These are phyloP conservation scores for Leccinellum luteum DNA, from an alignment of 768 basidiomycete genomes.

Conservation along the genomic window DNA sequence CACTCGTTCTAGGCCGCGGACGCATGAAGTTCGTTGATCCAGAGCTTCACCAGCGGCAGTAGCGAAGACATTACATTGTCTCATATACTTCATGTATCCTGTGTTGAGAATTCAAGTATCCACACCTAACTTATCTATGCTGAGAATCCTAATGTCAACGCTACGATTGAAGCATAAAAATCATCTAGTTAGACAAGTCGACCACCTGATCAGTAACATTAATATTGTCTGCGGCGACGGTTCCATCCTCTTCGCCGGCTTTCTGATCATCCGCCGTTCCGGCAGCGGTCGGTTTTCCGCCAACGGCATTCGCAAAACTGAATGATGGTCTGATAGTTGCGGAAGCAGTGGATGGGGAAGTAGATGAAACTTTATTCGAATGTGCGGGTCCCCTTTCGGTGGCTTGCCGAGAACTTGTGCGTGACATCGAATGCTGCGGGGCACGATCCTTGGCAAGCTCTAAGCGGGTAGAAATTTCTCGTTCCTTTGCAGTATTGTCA, in stretches of 20 bases:
- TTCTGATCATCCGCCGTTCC: constrained; percentile 19
- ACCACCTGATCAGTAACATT: constrained; percentile 13
- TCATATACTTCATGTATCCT: constrained; percentile 1
- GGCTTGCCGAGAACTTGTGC: constrained; percentile 46
- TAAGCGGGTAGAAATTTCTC: constrained; percentile 67
- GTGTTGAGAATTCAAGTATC: neutral
- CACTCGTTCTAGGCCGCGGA: constrained; percentile 46
- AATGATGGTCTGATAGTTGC: constrained; percentile 63
- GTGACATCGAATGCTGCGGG: constrained; percentile 41
- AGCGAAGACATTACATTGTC: neutral
- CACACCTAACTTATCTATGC: neutral
- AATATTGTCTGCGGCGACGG: constrained; percentile 4
- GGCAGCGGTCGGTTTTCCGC: constrained; percentile 25
- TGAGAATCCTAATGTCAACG: constrained; percentile 2
- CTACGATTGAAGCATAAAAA: constrained; percentile 18
- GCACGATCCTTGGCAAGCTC: constrained; percentile 38
- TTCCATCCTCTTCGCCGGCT: constrained; percentile 5
- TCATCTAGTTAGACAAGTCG: constrained; percentile 17
- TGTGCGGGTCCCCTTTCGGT: constrained; percentile 42
- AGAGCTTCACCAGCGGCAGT: constrained; percentile 38
- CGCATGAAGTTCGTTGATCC: constrained; percentile 69
- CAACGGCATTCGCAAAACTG: constrained; percentile 81
- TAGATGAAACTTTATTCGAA: constrained; percentile 33
- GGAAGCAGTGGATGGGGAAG: constrained; percentile 15
- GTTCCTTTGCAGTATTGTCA: constrained; percentile 75